These are phyloP conservation scores for Chlamydomonas reinhardtii DNA, from an alignment of 163 green algal genomes.

Conservation along the genomic window DNA sequence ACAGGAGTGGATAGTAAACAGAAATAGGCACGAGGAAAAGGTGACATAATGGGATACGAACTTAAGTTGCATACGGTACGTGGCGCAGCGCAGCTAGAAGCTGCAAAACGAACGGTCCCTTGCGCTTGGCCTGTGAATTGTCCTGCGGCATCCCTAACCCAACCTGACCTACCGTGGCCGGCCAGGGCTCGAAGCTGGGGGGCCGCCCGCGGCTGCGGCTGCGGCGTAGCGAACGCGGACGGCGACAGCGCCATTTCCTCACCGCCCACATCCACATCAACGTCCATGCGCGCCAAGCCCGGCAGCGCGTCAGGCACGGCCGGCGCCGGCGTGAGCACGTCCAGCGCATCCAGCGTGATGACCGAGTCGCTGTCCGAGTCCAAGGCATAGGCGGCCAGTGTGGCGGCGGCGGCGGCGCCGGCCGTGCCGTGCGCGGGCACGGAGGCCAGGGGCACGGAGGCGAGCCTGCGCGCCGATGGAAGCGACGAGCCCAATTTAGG, in stretches of 20 bases:
- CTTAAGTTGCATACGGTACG: too few species aligned
- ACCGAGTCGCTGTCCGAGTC: not conserved
- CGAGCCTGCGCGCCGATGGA: not conserved
- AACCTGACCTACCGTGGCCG: too few species aligned
- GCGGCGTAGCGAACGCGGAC: not conserved
- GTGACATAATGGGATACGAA: too few species aligned
- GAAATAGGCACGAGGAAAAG: too few species aligned
- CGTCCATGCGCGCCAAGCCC: not conserved
- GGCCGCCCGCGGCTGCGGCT: too few species aligned
- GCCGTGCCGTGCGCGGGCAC: not conserved
- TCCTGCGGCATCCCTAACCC: too few species aligned
- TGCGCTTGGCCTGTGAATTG: too few species aligned
- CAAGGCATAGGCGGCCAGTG: not conserved
- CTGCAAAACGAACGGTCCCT: too few species aligned
- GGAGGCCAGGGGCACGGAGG: not conserved
- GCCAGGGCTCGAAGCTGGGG: not conserved
- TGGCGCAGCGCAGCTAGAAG: too few species aligned
- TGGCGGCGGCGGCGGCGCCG: not conserved
- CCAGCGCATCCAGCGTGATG: not conserved
- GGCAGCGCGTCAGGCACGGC: too few species aligned
- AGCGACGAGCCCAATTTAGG: too few species aligned
- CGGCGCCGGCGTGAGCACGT: not conserved
- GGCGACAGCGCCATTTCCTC: not conserved
- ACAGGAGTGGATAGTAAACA: too few species aligned
- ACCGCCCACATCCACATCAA: not conserved